phyloP scores from a whole-genome alignment of 768 basidiomycete genomes.

The Termitomyces sp. region DNA sequence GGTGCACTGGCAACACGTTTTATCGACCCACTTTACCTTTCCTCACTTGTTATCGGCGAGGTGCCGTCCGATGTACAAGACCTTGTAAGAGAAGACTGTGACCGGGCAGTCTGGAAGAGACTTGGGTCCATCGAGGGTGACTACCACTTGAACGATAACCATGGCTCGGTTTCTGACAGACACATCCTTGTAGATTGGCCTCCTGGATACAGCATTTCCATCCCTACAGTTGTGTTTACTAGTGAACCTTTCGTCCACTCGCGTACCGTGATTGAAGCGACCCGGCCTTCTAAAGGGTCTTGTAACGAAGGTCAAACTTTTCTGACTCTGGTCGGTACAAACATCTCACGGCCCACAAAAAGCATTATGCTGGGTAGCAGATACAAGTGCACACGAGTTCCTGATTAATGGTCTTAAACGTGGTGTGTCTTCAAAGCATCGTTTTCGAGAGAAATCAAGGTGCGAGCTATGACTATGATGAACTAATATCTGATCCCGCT shows the following conservation, averaged over 20 bases:
- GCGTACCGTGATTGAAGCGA: constrained; percentile 26
- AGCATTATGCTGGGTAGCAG: constrained; percentile 73
- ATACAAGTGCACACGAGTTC: constrained; percentile 48
- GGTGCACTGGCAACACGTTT: constrained; percentile 65
- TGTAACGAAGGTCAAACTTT: constrained; percentile 63
- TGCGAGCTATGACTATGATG: constrained; percentile 13
- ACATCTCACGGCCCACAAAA: not conserved
- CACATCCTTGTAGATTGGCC: constrained; percentile 37
- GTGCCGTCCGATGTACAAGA: constrained; percentile 37
- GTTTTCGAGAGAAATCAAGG: constrained; percentile 59
- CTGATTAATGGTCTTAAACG: constrained; percentile 77
- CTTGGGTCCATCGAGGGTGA: constrained; percentile 40
- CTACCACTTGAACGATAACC: not conserved
- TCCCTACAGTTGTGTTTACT: constrained; percentile 56
- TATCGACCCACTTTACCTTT: constrained; percentile 60
- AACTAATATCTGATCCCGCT: not conserved
- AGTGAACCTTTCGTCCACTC: constrained; percentile 54
- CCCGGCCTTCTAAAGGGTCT: constrained; percentile 29
- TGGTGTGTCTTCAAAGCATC: constrained; percentile 69
- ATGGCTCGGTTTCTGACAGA: not conserved
- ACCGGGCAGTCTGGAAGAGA: constrained; percentile 59
- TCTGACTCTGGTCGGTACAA: not conserved
- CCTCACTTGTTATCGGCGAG: constrained; percentile 66
- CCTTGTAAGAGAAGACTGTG: constrained; percentile 53
- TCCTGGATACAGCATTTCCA: constrained; percentile 38